phyloP scores from a whole-genome alignment of 176 grass and related monocot genomes.

The Rhynchospora tenuis region DNA sequence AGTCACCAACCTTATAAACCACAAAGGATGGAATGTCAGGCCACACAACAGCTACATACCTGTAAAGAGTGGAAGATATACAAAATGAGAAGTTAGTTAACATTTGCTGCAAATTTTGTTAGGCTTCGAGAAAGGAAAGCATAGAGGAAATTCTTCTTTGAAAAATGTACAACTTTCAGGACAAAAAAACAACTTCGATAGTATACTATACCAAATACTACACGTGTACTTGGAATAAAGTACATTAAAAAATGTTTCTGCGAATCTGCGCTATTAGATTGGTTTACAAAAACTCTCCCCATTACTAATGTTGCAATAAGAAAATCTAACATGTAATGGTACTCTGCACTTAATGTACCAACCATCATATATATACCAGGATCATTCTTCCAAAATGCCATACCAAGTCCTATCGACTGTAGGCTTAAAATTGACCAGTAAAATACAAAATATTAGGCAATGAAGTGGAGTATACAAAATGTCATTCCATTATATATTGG shows the following conservation, averaged over 20 bases:
- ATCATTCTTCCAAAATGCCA: neutral
- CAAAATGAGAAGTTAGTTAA: neutral
- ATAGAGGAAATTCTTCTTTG: neutral
- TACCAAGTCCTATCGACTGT: neutral
- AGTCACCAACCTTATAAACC: conserved; percentile 94
- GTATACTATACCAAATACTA: neutral
- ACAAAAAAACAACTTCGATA: neutral
- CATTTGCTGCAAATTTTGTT: neutral
- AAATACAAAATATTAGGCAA: neutral
- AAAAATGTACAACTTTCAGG: neutral
- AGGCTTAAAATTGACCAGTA: neutral
- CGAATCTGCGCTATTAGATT: neutral
- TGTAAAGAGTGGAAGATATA: conserved; percentile 31
- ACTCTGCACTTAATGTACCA: neutral
- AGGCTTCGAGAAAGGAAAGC: neutral
- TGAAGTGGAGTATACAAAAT: neutral
- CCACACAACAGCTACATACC: conserved; percentile 92
- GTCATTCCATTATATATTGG: neutral
- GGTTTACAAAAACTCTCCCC: neutral
- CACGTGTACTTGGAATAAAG: neutral
- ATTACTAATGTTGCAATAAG: neutral
- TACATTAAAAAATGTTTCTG: neutral
- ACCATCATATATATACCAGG: conserved; percentile 5
- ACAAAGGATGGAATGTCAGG: conserved; percentile 94
- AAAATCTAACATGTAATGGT: neutral